Evolutionary conservation across 2,329 filamentous ascomycete species (phyloP).

Genomic region (Talaromyces sp.): DNA sequence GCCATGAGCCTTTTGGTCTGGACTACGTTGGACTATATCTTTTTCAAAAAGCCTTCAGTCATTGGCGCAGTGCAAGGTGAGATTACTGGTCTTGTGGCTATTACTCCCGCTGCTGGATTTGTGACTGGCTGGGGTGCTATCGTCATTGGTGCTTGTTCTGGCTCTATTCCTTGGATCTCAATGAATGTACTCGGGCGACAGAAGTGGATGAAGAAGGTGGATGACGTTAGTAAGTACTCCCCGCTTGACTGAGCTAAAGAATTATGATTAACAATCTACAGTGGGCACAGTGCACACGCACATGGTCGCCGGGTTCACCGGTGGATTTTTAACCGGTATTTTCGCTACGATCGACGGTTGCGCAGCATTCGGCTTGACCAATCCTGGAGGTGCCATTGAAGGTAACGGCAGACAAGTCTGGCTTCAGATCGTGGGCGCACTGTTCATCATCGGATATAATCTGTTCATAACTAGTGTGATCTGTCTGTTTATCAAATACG

Average conservation of each 20-base stretch:
- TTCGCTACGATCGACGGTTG: constrained; percentile 49
- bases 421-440: constrained; percentile 49
- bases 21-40: constrained; percentile 47
- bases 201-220: constrained; percentile 55
- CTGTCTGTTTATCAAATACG: constrained; percentile 51
- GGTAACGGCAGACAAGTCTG: constrained; percentile 52
- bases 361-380: constrained; percentile 46
- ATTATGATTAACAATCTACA: neutral
- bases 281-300: constrained; percentile 52
- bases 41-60: constrained; percentile 50
- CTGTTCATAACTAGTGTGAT: constrained; percentile 51
- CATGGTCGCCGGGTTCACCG: constrained; percentile 46
- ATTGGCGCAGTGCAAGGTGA: constrained; percentile 52
- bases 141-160: constrained; percentile 45
- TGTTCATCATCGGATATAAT: constrained; percentile 52
- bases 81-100: constrained; percentile 53
- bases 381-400: constrained; percentile 49
- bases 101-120: constrained; percentile 52
- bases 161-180: constrained; percentile 47
- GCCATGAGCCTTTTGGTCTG: constrained; percentile 49
- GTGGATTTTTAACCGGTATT: constrained; percentile 47
- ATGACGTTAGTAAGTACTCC: constrained; percentile 40
- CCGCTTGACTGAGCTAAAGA: neutral
- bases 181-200: constrained; percentile 50
- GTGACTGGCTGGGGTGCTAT: constrained; percentile 53